Evolutionary conservation across 163 green algal species (phyloP).

Genomic region (Trebouxia gelatinosa): DNA sequence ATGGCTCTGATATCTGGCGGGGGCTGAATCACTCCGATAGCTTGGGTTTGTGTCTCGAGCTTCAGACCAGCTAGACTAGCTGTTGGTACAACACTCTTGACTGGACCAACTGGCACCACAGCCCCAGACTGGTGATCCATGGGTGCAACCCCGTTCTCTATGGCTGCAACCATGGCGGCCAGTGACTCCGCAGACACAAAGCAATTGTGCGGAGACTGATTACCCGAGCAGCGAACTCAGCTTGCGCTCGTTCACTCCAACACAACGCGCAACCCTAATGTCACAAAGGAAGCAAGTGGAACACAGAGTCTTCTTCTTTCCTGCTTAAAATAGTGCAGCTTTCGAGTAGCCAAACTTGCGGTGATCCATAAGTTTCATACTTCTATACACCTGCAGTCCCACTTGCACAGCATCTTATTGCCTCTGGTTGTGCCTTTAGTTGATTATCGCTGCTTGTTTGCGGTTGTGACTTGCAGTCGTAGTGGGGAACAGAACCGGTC

Average conservation of each 20-base stretch:
- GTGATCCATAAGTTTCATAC: too few relatives aligned
- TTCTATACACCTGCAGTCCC: too few relatives aligned
- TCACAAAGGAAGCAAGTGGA: not conserved
- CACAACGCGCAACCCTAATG: not conserved
- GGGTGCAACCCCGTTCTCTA: not conserved
- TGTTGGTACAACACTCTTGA: slow-evolving; percentile 40
- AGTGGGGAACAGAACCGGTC: too few relatives aligned
- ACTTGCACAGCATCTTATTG: too few relatives aligned
- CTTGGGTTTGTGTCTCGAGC: slow-evolving; percentile 81
- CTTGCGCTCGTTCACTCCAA: not conserved
- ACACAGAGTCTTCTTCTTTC: not conserved
- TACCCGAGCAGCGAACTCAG: not conserved
- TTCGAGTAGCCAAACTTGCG: too few relatives aligned
- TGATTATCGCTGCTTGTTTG: too few relatives aligned
- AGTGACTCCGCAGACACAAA: not conserved
- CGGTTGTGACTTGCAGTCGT: too few relatives aligned
- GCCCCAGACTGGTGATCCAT: slow-evolving; percentile 29
- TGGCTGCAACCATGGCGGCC: not conserved
- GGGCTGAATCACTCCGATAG: slow-evolving; percentile 89
- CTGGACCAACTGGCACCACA: slow-evolving; percentile 68
- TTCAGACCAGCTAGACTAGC: slow-evolving; percentile 53
- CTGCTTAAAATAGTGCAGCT: too few relatives aligned
- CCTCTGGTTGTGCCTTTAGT: too few relatives aligned
- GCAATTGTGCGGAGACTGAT: not conserved
- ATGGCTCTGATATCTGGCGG: slow-evolving; percentile 92